A percentile compares a stretch with the other conserved stretches of the same genome.
These are phyloP conservation scores for Labyrinthula sp. DNA, from an alignment of 352 stramenopile species.

Conservation along the genomic window DNA sequence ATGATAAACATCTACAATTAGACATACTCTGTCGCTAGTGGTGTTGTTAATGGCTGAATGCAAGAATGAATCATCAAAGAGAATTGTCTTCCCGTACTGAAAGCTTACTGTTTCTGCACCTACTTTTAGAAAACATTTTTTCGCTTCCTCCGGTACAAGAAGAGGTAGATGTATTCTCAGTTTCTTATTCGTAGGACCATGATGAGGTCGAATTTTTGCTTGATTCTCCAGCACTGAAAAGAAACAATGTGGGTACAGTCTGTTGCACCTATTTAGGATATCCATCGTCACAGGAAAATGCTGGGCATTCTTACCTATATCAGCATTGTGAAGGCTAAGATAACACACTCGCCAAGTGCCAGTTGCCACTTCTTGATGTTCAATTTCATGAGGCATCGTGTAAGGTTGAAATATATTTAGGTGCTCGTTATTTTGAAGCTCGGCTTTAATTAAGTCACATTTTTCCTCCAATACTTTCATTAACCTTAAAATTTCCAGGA, in stretches of 20 bases:
- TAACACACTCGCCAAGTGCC: conserved; percentile 67
- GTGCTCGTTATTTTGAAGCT: conserved; percentile 40
- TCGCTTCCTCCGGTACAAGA: too few relatives aligned
- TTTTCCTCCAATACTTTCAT: conserved; percentile 33
- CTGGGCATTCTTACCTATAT: conserved; percentile 46
- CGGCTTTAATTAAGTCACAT: conserved; percentile 41
- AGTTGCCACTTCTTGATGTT: conserved; percentile 40
- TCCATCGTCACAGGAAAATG: conserved; percentile 44
- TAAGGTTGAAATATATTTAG: conserved; percentile 48
- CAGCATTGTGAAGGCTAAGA: conserved; percentile 55
- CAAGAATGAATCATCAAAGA: conserved; percentile 95
- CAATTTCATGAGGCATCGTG: conserved; percentile 47
- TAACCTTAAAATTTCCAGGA: conserved; percentile 41
- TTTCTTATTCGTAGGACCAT: conserved; percentile 71
- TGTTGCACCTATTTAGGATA: conserved; percentile 39
- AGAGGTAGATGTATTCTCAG: conserved; percentile 57
- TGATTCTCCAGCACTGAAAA: conserved; percentile 54
- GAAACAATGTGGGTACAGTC: conserved; percentile 55
- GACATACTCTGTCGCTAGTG: conserved; percentile 50
- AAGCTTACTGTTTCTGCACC: conserved; percentile 46
- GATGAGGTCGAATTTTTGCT: conserved; percentile 53
- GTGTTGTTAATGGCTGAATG: conserved; percentile 86
- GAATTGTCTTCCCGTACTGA: conserved; percentile 63
- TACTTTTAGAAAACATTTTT: conserved; percentile 45
- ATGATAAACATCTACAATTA: conserved; percentile 84